Conservation (phyloP, 805 yeast species). For the Komagataella kurtzmanii region DNA sequence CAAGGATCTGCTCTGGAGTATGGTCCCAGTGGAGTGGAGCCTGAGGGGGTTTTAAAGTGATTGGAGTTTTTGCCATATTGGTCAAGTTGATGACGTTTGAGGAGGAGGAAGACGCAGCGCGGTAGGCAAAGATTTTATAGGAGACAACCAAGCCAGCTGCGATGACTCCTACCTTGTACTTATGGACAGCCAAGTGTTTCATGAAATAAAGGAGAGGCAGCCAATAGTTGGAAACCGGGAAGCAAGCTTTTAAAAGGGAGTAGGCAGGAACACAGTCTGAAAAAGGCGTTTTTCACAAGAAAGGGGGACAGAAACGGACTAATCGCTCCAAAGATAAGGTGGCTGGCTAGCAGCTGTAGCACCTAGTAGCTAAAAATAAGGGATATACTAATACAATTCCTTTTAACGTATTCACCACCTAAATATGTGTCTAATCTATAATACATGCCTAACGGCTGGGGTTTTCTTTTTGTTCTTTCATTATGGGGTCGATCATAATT, state of each 20-base stretch:
- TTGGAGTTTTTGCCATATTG: background rate
- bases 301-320: background rate
- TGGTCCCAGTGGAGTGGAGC: slow-evolving; percentile 44
- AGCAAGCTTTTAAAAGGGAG: background rate
- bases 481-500: background rate
- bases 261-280: background rate
- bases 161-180: background rate
- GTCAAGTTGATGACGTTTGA: background rate
- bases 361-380: background rate
- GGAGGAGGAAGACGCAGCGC: background rate
- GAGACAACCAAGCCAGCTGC: background rate
- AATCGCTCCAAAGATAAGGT: background rate
- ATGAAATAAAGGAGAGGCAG: background rate
- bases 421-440: background rate
- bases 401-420: background rate
- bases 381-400: background rate
- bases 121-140: background rate
- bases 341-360: background rate
- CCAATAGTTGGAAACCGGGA: background rate
- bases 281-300: background rate
- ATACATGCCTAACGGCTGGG: background rate
- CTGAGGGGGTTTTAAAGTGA: slow-evolving; percentile 13
- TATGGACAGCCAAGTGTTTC: background rate
- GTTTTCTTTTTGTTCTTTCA: background rate
- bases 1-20: slow-evolving; percentile 34